phyloP scores from a whole-genome alignment of 495 filamentous ascomycete genomes.

The Daldinia loculata region DNA sequence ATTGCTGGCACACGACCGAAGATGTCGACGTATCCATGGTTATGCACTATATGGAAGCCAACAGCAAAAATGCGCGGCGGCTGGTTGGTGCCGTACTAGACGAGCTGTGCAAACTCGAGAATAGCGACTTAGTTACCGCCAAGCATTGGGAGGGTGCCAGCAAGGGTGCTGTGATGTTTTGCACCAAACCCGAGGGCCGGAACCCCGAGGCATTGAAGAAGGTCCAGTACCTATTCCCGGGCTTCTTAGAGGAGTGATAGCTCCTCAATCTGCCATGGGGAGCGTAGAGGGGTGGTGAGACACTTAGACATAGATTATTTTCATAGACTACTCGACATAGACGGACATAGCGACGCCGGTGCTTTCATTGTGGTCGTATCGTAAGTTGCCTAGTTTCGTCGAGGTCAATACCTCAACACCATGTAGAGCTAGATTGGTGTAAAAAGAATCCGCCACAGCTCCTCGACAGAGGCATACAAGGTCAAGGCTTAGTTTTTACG shows the following conservation, averaged over 20 bases:
- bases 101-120: conserved; percentile 77
- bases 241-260: conserved; percentile 54
- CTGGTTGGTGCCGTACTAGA: conserved; percentile 89
- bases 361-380: neutral
- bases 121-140: conserved; percentile 77
- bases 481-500: no score
- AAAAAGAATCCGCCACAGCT: no score
- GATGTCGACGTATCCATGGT: conserved; percentile 97
- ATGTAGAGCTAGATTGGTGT: no score
- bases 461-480: no score
- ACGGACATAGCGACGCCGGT: neutral
- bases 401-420: no score
- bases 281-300: neutral
- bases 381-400: neutral
- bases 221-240: conserved; percentile 81
- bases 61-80: conserved; percentile 82
- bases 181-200: conserved; percentile 71
- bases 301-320: conserved; percentile 15
- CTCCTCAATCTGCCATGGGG: neutral
- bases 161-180: conserved; percentile 74
- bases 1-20: conserved; percentile 85
- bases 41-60: conserved; percentile 94
- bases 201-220: conserved; percentile 70
- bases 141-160: conserved; percentile 74
- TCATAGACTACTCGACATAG: conserved; percentile 3